Evolutionary conservation across 768 basidiomycete species (phyloP).

Genomic region (Rhodotorula sphaerocarpa): DNA sequence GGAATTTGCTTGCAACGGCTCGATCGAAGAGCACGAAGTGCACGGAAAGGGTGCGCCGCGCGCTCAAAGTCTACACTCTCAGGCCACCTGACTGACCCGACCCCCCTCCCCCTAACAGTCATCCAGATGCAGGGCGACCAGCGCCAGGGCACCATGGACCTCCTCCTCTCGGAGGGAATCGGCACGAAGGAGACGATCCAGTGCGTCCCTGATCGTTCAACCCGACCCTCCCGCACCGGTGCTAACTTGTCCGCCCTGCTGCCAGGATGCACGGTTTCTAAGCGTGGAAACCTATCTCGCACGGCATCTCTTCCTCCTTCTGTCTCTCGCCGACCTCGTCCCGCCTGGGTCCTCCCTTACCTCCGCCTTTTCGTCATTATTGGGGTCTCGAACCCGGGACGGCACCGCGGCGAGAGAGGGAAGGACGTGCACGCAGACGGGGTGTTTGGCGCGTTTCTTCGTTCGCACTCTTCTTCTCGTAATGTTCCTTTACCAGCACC

Average conservation of each 20-base stretch:
- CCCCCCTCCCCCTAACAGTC: slow-evolving; percentile 46
- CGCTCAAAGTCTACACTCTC: no score
- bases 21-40: slow-evolving; percentile 87
- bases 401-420: no score
- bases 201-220: slow-evolving; percentile 10
- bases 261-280: slow-evolving; percentile 40
- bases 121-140: slow-evolving; percentile 99
- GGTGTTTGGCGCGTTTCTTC: no score
- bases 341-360: no score
- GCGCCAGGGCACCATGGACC: slow-evolving; percentile 75
- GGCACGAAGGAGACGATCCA: slow-evolving; percentile 38
- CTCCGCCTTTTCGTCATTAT: not conserved
- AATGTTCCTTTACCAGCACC: no score
- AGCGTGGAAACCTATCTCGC: no score
- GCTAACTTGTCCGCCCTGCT: not conserved
- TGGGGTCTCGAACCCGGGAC: no score
- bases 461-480: no score
- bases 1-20: slow-evolving; percentile 66
- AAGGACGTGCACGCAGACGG: no score
- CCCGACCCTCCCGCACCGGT: no score
- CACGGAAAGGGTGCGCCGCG: slow-evolving; percentile 57
- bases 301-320: no score
- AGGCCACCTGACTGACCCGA: no score
- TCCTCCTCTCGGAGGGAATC: slow-evolving; percentile 76
- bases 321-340: not conserved